These are phyloP conservation scores for Lasiosphaeriaceae sp. DNA, from an alignment of 495 filamentous ascomycete species.

Conservation along the genomic window DNA sequence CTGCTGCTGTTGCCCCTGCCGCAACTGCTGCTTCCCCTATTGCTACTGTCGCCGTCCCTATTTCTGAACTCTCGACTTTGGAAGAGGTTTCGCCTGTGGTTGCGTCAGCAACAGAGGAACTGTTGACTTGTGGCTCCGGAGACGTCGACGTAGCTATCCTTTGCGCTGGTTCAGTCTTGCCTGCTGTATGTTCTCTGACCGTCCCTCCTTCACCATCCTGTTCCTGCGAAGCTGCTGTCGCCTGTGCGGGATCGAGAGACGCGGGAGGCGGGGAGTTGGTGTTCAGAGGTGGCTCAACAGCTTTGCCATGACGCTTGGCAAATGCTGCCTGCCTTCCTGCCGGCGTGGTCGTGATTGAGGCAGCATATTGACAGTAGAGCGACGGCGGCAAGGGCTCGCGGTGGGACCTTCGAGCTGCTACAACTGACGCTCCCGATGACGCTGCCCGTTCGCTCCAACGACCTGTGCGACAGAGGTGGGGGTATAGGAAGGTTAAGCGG, in stretches of 20 bases:
- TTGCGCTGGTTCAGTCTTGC: neutral
- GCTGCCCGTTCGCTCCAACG: constrained; percentile 36
- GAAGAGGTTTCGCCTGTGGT: no score
- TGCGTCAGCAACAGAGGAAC: neutral
- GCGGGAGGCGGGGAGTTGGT: neutral
- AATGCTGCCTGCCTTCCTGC: constrained; percentile 30
- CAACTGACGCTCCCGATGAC: neutral
- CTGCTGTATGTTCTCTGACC: constrained; percentile 3
- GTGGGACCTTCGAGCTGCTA: constrained; percentile 11
- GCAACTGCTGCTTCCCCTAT: neutral
- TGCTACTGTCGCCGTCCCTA: neutral
- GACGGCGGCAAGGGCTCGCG: constrained; percentile 7
- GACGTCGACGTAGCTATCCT: neutral
- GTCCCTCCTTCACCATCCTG: constrained; percentile 12
- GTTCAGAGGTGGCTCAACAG: constrained; percentile 63
- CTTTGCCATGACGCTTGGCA: constrained; percentile 57
- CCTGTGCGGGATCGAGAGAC: constrained; percentile 7
- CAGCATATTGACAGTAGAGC: constrained; percentile 20
- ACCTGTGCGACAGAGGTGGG: constrained; percentile 55
- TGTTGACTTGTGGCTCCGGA: neutral
- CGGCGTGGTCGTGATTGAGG: constrained; percentile 31
- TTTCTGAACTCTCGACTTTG: no score
- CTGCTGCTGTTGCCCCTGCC: neutral
- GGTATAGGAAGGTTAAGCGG: constrained; percentile 72
- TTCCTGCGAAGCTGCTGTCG: neutral